Base-by-base conservation (phyloP, 805 yeast species). In the Ogataea methanolica region DNA sequence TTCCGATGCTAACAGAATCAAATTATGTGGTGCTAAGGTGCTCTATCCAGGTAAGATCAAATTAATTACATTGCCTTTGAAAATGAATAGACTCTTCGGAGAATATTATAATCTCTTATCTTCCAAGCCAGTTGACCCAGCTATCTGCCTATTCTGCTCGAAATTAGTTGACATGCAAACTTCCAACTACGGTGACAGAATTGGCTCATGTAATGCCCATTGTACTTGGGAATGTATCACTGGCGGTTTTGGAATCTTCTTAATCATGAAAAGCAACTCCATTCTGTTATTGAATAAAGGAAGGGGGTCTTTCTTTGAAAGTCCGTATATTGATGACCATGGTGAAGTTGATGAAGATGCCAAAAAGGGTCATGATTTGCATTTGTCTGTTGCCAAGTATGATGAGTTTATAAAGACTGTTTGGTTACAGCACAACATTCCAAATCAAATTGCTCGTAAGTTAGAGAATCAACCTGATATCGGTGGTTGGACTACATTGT, bases 401-500 rank as follows among this genome's bases (percentile, higher is more conserved):
- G 80, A 82, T 21, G 79, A 82, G 38, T 74, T 91, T 48, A 76
- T 76, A 17, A 74, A 83, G 45, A 77, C 75, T 33, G 69, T 88
- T 39, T 85, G 97, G 91, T 70, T 91, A 17, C 83, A 79, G 47
- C 91, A 89, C 59, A 87, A 86, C 59, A 71, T 88, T 3, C 84
- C 88, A 4, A 88, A 88, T 56, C 73, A 75, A 40, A 82, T 91
- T 33, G 90, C 89, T 1, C 73, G 98, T 52, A 82, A 82, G 54
- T 73, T 92, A 15, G 98, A 92, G 57, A 80, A 84, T 36, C 78
- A 77, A 7, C 67, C 84, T 33, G 98, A 92, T 64, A 79, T 85
- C 36, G 99, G 99, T 8, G 99, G 99, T 0, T 92, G 99, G 99
- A 94, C 86, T 56, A 87, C 94, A 1, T 69, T 86, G 51, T 88